Conservation (phyloP, 805 yeast genomes). For the Wickerhamiella cacticola region DNA sequence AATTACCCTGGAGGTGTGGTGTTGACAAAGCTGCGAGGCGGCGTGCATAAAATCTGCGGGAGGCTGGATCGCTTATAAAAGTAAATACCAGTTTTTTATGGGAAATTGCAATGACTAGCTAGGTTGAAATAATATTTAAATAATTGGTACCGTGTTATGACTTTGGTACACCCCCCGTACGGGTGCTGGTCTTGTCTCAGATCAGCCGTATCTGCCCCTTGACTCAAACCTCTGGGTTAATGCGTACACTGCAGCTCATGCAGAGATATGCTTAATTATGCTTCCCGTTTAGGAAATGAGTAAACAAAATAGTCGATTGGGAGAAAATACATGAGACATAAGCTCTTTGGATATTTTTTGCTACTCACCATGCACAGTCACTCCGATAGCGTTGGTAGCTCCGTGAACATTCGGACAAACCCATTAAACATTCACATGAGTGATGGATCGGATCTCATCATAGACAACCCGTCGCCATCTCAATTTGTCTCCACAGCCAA, state of each 20-base stretch:
- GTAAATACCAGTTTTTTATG: too few relatives aligned
- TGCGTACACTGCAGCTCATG: neutral
- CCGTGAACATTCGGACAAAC: slow-evolving; percentile 25
- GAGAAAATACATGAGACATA: neutral
- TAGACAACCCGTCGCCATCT: slow-evolving; percentile 12
- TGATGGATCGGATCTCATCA: slow-evolving; percentile 28
- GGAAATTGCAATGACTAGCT: too few relatives aligned
- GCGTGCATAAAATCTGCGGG: neutral
- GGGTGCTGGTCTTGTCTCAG: neutral
- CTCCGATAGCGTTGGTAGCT: slow-evolving; percentile 21
- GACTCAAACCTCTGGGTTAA: neutral
- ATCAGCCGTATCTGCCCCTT: slow-evolving; percentile 1
- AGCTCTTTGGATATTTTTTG: neutral
- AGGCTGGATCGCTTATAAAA: too few relatives aligned
- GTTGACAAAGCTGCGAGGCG: slow-evolving; percentile 9
- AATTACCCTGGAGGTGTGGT: neutral
- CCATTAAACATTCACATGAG: slow-evolving; percentile 28
- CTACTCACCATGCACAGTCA: slow-evolving; percentile 20
- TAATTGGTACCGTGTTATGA: too few relatives aligned
- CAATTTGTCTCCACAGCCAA: slow-evolving; percentile 12
- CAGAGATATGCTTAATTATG: slow-evolving; percentile 6
- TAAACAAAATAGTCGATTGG: neutral
- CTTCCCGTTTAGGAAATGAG: neutral
- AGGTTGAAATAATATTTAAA: too few relatives aligned
- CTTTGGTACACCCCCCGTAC: too few relatives aligned